phyloP scores from a whole-genome alignment of 108 stramenopile genomes.

The Nannochloropsis salina region DNA sequence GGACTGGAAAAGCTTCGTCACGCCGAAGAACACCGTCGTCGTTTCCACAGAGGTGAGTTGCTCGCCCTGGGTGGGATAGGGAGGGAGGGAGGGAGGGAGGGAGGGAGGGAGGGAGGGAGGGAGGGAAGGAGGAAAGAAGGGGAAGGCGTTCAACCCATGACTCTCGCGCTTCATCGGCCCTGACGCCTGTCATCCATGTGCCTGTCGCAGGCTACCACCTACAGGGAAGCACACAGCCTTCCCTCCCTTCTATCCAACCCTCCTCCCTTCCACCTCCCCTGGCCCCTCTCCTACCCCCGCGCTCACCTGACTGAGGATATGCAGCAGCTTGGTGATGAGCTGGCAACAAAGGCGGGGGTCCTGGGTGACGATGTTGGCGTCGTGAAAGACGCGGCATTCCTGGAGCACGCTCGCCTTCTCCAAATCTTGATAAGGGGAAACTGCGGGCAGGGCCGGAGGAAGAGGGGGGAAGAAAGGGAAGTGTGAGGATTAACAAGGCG shows the following conservation, averaged over 20 bases:
- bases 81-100: constrained; percentile 20
- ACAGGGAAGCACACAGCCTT: not conserved
- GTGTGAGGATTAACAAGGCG: not conserved
- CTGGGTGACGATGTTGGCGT: constrained; percentile 85
- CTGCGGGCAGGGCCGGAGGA: constrained; percentile 23
- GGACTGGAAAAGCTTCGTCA: constrained; percentile 98
- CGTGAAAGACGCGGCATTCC: constrained; percentile 94
- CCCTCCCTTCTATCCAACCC: not conserved
- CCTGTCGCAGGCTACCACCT: too few species aligned
- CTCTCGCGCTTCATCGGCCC: too few species aligned
- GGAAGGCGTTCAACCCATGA: not conserved
- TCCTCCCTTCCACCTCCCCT: not conserved
- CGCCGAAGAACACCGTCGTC: constrained; percentile 97
- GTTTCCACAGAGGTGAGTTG: constrained; percentile 32
- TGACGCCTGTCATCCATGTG: too few species aligned
- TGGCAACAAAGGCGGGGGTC: constrained; percentile 93
- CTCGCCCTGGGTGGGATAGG: not conserved
- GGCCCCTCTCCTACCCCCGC: not conserved
- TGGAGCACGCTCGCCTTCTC: constrained; percentile 96
- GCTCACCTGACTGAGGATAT: constrained; percentile 53
- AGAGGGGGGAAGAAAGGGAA: not conserved
- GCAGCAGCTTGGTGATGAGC: constrained; percentile 92
- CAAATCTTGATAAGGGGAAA: constrained; percentile 78
- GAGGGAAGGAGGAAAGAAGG: not conserved
- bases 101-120: constrained; percentile 17